These are phyloP conservation scores for Akanthomyces muscarius DNA, from an alignment of 2,329 filamentous ascomycete genomes.

Conservation along the genomic window DNA sequence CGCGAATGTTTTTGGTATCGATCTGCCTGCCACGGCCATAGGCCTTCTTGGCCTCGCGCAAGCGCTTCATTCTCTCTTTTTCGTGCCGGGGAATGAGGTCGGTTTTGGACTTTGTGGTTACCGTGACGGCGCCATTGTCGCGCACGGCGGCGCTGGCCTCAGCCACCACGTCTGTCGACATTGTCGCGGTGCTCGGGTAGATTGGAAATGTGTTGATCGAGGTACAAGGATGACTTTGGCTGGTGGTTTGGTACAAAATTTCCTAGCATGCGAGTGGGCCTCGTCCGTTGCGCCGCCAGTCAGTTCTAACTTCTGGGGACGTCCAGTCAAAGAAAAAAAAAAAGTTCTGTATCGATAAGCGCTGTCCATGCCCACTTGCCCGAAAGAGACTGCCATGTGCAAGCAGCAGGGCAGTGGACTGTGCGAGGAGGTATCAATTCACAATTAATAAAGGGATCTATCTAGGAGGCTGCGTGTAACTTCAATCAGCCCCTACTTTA, in stretches of 20 bases:
- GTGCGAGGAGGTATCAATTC: neutral
- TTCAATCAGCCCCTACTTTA: too few relatives aligned
- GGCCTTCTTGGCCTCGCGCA: slow-evolving; percentile 62
- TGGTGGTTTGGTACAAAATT: neutral
- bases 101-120: slow-evolving; percentile 44
- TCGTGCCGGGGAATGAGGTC: slow-evolving; percentile 51
- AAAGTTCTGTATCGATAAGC: slow-evolving; percentile 16
- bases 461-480: too few relatives aligned
- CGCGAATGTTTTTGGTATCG: slow-evolving; percentile 67
- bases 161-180: slow-evolving; percentile 2
- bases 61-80: slow-evolving; percentile 47
- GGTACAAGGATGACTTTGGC: neutral
- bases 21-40: slow-evolving; percentile 84
- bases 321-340: slow-evolving; percentile 4
- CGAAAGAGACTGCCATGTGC: neutral
- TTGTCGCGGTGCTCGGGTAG: neutral
- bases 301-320: neutral
- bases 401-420: neutral
- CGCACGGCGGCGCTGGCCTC: slow-evolving; percentile 34
- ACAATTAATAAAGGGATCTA: neutral
- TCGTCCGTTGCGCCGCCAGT: neutral
- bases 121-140: slow-evolving; percentile 51
- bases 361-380: slow-evolving; percentile 4
- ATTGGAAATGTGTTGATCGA: neutral
- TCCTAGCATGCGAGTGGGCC: neutral